Conservation (phyloP, 441 rosid genomes). For the Croton setiger region DNA sequence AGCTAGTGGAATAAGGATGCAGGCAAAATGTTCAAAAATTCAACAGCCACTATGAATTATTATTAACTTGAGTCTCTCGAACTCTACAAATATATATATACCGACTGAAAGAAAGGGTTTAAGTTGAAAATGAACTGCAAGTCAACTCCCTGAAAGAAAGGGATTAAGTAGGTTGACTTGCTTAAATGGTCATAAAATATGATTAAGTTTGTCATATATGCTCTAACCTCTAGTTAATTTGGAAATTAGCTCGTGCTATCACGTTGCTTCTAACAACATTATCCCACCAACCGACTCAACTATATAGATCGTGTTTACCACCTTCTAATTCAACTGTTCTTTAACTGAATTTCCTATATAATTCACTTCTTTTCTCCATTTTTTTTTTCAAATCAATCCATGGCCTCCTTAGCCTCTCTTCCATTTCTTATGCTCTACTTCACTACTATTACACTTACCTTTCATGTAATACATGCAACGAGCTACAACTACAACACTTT, state of each 20-base stretch:
- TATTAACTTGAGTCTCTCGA: too few relatives aligned
- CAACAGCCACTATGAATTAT: too few relatives aligned
- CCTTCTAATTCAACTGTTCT: background rate
- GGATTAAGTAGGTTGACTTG: background rate
- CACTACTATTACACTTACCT: slow-evolving; percentile 5
- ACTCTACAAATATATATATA: too few relatives aligned
- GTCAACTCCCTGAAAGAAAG: background rate
- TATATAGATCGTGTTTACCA: slow-evolving; percentile 8
- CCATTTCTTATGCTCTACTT: slow-evolving; percentile 23
- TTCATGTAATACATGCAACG: slow-evolving; percentile 14
- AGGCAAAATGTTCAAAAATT: too few relatives aligned
- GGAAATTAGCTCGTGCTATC: slow-evolving; percentile 11
- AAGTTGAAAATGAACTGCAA: background rate
- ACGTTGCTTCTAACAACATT: slow-evolving; percentile 3
- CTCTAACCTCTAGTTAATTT: too few relatives aligned
- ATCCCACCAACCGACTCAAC: background rate
- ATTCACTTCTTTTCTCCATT: background rate
- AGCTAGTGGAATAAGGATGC: too few relatives aligned
- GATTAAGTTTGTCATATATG: too few relatives aligned
- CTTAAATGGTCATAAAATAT: background rate
- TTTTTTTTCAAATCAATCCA: background rate
- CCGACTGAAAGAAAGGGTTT: too few relatives aligned
- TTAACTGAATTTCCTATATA: background rate
- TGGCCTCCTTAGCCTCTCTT: slow-evolving; percentile 12
- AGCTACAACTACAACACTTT: slow-evolving; percentile 12